Base-by-base conservation (phyloP, 257 asterid genomes). In the Echites panduratus region DNA sequence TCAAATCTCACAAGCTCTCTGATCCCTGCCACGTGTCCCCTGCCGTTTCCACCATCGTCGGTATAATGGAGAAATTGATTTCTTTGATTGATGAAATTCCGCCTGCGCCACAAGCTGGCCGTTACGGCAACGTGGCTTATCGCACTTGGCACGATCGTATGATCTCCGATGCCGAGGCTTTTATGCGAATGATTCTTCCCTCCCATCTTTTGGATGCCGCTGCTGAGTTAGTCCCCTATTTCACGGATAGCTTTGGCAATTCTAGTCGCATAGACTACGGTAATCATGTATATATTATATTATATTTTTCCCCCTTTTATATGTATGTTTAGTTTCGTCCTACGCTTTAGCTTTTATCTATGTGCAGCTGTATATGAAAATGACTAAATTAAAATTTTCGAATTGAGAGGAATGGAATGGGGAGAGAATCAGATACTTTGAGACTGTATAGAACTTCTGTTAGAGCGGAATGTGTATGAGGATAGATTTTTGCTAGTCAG, bases 181-280 rank as follows among this genome's bases (percentile, higher is more conserved):
- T 89, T 49, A 82, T 87, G 87, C 76, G 75, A 27, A 71, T 20
- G 66, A 49, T 92, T 61, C 86, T 92, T 70, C 87, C 89, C 65
- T 63, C 73, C 0, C 76, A 86, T 29, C 81, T 87, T 11, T 71
- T 63, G 9, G 85, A 72, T 17, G 97, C 96, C 1, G 66, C 79
- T 4, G 76, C 68, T 13, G 98, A 92, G 70, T 85, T 92, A 32
- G 97, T 87, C 75, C 93, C 90, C 2, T 92, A 92, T 70, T 87
- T 89, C 73, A 84, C 94, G 11, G 97, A 92, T 66, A 83, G 97
- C 79, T 92, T 92, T 72, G 98, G 98, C 74, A 90, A 92, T 35
- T 81, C 91, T 24, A 72, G 86, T 47, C 89, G 98, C 64, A 92
- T 92, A 48, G 98, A 90, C 77, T 92, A 90, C 47, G 98, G 97